phyloP scores from a whole-genome alignment of 1,284 basidiomycete species.

The Moesziomyces sp. region DNA sequence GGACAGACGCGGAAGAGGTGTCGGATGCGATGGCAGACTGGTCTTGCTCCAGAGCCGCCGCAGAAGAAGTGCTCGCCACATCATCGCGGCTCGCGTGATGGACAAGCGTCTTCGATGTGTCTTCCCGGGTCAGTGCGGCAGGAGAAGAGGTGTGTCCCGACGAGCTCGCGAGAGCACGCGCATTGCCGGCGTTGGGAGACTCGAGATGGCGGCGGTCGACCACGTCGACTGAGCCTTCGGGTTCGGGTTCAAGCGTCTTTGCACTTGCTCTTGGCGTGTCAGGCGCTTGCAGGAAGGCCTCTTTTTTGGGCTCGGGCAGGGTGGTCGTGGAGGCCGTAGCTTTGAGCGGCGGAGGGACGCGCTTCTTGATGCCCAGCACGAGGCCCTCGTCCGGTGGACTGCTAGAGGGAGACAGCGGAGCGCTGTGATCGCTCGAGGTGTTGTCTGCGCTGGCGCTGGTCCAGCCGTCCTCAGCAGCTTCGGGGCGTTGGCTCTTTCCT shows the following conservation, averaged over 20 bases:
- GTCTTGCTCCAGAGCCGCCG: conserved; percentile 15
- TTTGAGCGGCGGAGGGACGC: conserved; percentile 21
- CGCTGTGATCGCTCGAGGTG: conserved; percentile 37
- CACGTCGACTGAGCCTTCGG: conserved; percentile 9
- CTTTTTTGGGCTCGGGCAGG: conserved; percentile 28
- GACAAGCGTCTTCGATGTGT: conserved; percentile 37
- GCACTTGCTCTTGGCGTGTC: conserved; percentile 41
- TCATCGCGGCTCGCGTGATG: conserved; percentile 1
- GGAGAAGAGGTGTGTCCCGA: conserved; percentile 4
- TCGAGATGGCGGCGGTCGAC: conserved; percentile 6
- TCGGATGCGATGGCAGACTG: conserved; percentile 22
- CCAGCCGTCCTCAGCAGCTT: conserved; percentile 53
- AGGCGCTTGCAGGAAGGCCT: conserved; percentile 28
- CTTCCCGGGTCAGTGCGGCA: conserved; percentile 14
- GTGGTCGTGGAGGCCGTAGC: conserved; percentile 14
- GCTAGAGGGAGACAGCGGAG: conserved; percentile 27
- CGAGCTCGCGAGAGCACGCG: conserved; percentile 5
- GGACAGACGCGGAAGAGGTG: conserved; percentile 13
- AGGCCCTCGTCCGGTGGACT: conserved; percentile 51
- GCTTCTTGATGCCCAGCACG: conserved; percentile 53
- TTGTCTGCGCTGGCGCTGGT: conserved; percentile 48
- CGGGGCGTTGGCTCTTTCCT: conserved; percentile 17
- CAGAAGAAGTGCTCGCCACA: conserved; percentile 1
- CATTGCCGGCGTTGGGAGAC: background rate
- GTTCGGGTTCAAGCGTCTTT: conserved; percentile 16